Conservation (phyloP, 768 basidiomycete species). For the Ramaria rubella region DNA sequence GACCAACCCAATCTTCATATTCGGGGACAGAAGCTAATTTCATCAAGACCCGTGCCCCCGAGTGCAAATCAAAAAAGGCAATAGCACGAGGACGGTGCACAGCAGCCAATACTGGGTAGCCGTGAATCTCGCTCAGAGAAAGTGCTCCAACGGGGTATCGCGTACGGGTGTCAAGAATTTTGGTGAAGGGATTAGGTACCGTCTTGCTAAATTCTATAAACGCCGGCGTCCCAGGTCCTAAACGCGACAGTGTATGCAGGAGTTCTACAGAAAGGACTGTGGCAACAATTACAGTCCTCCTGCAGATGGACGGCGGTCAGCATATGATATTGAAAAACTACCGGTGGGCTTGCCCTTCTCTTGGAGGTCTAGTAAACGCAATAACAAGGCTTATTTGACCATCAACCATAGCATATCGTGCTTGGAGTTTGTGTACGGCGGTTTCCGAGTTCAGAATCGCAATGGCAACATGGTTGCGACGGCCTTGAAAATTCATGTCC, state of each 20-base stretch:
- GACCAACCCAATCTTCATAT: constrained; percentile 2
- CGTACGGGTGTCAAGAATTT: neutral
- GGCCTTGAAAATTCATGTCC: constrained; percentile 7
- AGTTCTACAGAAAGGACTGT: neutral
- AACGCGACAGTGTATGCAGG: neutral
- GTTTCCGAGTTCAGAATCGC: constrained; percentile 2
- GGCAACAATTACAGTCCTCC: neutral
- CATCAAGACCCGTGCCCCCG: neutral
- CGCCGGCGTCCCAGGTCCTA: neutral
- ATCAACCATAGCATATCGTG: constrained; percentile 5
- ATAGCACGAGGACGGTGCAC: constrained; percentile 8
- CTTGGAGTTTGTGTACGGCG: constrained; percentile 4
- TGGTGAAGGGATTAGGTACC: constrained; percentile 2
- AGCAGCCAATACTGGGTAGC: constrained; percentile 1
- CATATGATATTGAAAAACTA: neutral
- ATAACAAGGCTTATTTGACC: constrained; percentile 2
- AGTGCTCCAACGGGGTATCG: constrained; percentile 8
- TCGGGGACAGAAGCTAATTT: neutral
- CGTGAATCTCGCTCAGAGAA: constrained; percentile 6
- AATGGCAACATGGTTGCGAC: constrained; percentile 5
- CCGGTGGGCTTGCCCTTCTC: constrained; percentile 1
- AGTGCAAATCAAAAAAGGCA: neutral
- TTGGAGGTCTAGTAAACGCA: neutral
- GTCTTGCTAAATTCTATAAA: neutral
- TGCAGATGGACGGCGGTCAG: neutral